Evolutionary conservation across 2,329 filamentous ascomycete genomes (phyloP), one percentile per base, ranked within the genome.

Genomic region (Pyricularia sp.): DNA sequence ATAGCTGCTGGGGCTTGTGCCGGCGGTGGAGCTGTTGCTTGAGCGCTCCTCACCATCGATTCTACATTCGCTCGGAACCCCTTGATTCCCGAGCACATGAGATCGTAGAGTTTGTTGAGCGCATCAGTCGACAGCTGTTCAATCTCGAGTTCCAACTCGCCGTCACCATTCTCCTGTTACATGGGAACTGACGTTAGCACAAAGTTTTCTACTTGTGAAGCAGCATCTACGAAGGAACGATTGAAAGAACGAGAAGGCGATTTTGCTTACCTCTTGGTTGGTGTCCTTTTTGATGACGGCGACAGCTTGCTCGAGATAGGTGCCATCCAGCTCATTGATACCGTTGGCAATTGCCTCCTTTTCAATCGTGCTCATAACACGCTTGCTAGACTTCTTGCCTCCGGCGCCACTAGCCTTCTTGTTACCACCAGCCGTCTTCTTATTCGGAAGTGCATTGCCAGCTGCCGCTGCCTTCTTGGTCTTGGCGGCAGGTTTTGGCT

Each of bases 301-400:
- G 36, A 97, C 92, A 0, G 94, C 93, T 73, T 88, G 88, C 66
- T 90, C 86, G 75, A 97, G 90, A 72, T 92, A 89, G n/a, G 84
- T 83, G 66, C 91, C 90, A 23, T 93, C 89, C 69, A 98, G 87
- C 71, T 90, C 89, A 74, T 90, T 91, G 72, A 97, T 95, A 17
- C 92, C 91, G 70, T 90, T 90, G 1, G 93, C 94, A 69, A 99
- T 96, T 72, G 94, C 88, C 69, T 95, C 92, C 82, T 98, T 98
- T 80, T 99, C 93, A 3, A 90, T 84, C 70, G 88, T 90, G 64
- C 93, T 88, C 75, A 92, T 86, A 68, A 85, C 85, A n/a, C 84
- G 81, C 74, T 87, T 89, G 70, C 78, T 75, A 4, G 79, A 74
- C 74, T 85, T 85, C 77, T 86, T 87, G 63, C 69, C 1, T 75